Conservation (phyloP, 2,329 filamentous ascomycete genomes). For the Fusarium dimerum region DNA sequence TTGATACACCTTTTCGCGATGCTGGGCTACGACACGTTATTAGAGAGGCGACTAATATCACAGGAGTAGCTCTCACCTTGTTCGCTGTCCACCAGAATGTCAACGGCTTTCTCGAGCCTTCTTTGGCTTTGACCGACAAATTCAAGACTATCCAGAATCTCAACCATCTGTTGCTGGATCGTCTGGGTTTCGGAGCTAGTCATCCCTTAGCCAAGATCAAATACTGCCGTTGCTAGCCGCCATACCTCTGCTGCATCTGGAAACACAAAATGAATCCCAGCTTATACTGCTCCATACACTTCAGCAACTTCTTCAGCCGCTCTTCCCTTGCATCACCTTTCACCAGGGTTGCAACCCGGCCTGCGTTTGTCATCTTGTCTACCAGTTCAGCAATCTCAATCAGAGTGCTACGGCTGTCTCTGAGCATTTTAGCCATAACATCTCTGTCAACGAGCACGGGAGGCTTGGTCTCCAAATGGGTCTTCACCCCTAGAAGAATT, state of each 20-base stretch:
- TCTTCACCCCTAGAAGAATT: constrained; percentile 1
- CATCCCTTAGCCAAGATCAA: not conserved
- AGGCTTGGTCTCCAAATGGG: not conserved
- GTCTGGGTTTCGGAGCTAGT: not conserved
- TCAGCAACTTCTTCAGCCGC: not conserved
- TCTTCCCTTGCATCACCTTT: not conserved
- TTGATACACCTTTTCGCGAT: not conserved
- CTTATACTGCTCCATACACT: not conserved
- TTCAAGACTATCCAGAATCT: not conserved
- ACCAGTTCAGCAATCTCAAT: not conserved
- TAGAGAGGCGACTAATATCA: not conserved
- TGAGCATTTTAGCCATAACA: not conserved
- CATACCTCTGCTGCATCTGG: not conserved
- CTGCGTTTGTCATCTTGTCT: not conserved
- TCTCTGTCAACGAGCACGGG: not conserved
- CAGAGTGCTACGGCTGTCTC: not conserved
- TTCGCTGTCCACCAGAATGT: not conserved
- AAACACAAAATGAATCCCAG: constrained; percentile 1
- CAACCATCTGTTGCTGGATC: not conserved
- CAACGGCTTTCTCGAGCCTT: not conserved
- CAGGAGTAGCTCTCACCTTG: not conserved
- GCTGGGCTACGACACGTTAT: not conserved
- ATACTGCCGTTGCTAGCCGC: not conserved
- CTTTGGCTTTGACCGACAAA: not conserved
- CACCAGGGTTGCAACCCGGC: not conserved